Evolutionary conservation across 78 protist genomes (phyloP).

Genomic region (Chrysochromulina parva): DNA sequence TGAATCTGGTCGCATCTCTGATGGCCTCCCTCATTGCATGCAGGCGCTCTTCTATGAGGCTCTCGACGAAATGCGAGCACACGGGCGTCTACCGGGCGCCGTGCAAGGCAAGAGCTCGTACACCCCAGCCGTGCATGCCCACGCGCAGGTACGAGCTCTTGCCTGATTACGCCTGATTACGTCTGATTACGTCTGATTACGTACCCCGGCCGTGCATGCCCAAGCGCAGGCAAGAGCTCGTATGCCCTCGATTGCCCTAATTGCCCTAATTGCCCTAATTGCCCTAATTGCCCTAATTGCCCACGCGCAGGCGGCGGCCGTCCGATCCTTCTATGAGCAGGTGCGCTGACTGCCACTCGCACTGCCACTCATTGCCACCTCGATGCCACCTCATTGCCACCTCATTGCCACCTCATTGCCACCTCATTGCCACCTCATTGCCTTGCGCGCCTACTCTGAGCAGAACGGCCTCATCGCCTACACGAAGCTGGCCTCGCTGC

Average conservation of each 20-base stretch:
- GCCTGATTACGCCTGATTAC: not conserved
- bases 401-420: too few species aligned
- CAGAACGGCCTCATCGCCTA: not conserved
- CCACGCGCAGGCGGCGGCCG: not conserved
- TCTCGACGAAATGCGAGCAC: not conserved
- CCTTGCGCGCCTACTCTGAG: not conserved
- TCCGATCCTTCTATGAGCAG: not conserved
- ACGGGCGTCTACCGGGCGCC: not conserved
- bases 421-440: too few species aligned
- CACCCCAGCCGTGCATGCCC: not conserved
- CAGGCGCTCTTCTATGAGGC: not conserved
- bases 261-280: too few species aligned
- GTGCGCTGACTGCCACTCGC: too few species aligned
- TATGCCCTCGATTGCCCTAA: too few species aligned
- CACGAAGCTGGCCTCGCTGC: not conserved
- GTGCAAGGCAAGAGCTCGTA: not conserved
- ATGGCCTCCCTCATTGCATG: too few species aligned
- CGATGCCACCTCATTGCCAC: too few species aligned
- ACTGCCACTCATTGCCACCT: too few species aligned
- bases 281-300: not conserved
- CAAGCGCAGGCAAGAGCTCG: too few species aligned
- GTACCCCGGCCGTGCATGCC: not conserved
- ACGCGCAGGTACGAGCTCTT: not conserved
- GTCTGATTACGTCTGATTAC: too few species aligned
- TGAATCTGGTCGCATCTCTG: too few species aligned